Base-by-base conservation (phyloP, 805 yeast genomes). In the Sporopachydermia lactativora region DNA sequence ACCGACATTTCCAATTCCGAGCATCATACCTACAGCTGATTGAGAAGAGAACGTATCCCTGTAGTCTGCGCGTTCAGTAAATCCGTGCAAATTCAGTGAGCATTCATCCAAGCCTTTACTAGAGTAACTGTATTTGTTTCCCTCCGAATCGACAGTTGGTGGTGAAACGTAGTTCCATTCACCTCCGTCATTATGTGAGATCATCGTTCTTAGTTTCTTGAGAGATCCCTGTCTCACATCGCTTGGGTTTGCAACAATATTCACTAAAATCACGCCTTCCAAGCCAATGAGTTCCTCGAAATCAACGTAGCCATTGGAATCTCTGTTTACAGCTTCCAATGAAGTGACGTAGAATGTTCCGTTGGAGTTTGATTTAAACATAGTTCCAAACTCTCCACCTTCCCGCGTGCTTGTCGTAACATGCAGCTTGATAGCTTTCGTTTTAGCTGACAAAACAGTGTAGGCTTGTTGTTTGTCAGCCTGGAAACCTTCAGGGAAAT, bases 1-100 rank as follows among this genome's bases (percentile, higher is more conserved):
- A 4, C 96, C 97, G 39, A 85, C 95, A 53, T 81, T 86, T 19
- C 98, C 98, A n/a, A 81, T 74, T n/a, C 81, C 96, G 48, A 92
- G 65, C 70, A 89, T 60, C 61, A 86, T 61, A 1, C 98, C 98
- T 15, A 80, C 68, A 0, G 97, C 97, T 5, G 95, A 79, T 0
- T 83, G 76, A 0, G 97, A 86, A 0, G 94, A 81, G 49, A 65
- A 83, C 0, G 94, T 79, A 53, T 89, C 96, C 50, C 95, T 71
- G 42, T 71, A 69, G 55, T 88, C 96, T 2, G 61, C 60, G 47
- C 96, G 68, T 56, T 89, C 96, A 1, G 96, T 88, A 57, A 71
- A 88, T 0, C 97, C 94, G 55, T 86, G 96, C 38, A 89, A 58
- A 54, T 89, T 81, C 50, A 89, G 69, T 0, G 94, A 77, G 50